Evolutionary conservation across 1,284 basidiomycete genomes (phyloP).

Genomic region (Anthracocystis walkeri): DNA sequence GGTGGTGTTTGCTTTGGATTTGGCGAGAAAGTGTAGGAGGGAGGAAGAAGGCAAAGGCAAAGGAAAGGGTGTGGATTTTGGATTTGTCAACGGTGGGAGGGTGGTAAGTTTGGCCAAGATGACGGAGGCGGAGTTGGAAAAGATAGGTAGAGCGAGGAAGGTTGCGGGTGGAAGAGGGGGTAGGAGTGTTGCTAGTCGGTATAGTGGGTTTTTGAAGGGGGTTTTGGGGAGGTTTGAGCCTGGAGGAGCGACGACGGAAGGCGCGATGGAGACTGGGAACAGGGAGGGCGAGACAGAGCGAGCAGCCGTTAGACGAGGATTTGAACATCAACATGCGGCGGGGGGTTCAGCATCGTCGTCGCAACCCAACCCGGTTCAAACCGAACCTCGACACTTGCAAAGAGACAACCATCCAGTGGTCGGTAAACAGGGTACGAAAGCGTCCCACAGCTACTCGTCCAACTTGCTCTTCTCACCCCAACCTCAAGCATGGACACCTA

Average conservation of each 20-base stretch:
- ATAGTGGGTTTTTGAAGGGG: slow-evolving; percentile 27
- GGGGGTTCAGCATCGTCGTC: not conserved
- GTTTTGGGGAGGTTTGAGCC: slow-evolving; percentile 21
- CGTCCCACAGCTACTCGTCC: slow-evolving; percentile 22
- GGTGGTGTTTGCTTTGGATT: slow-evolving; percentile 32
- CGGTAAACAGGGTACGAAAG: slow-evolving; percentile 23
- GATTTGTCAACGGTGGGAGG: slow-evolving; percentile 11
- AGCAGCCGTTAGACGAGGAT: slow-evolving; percentile 13
- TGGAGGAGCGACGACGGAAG: not conserved
- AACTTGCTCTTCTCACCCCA: slow-evolving; percentile 25
- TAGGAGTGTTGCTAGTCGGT: slow-evolving; percentile 27
- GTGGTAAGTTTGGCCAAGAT: slow-evolving; percentile 20
- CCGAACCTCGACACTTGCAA: not conserved
- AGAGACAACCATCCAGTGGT: slow-evolving; percentile 3
- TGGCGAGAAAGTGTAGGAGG: slow-evolving; percentile 14
- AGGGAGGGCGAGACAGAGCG: slow-evolving; percentile 3
- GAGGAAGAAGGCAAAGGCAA: not conserved
- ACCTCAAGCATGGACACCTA: slow-evolving; percentile 2
- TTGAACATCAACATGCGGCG: not conserved
- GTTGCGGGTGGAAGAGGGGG: not conserved
- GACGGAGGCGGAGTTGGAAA: slow-evolving; percentile 21
- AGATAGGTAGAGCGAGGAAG: slow-evolving; percentile 13
- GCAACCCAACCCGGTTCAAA: not conserved
- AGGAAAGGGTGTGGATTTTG: slow-evolving; percentile 24
- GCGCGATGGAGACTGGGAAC: not conserved